Conservation (phyloP, 2,329 filamentous ascomycete species). For the Colletotrichum horii region DNA sequence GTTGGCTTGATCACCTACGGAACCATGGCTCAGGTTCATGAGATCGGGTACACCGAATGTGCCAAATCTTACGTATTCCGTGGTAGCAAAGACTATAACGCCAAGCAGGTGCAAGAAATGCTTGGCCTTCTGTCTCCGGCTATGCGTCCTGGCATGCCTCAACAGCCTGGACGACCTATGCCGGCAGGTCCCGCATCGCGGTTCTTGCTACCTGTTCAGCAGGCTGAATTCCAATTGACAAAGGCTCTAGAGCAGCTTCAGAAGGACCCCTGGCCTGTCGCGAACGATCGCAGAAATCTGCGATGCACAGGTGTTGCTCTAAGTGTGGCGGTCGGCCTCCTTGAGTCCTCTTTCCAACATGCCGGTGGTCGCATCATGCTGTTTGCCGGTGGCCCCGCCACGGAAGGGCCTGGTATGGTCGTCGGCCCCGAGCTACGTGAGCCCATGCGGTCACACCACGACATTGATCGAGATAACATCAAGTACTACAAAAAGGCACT, state of each 20-base stretch:
- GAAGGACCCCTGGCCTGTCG: slow-evolving; percentile 96
- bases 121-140: slow-evolving; percentile 79
- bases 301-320: slow-evolving; percentile 96
- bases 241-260: slow-evolving; percentile 95
- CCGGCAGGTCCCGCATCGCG: slow-evolving; percentile 83
- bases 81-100: slow-evolving; percentile 96
- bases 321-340: slow-evolving; percentile 88
- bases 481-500: slow-evolving; percentile 99
- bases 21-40: slow-evolving; percentile 97
- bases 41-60: slow-evolving; percentile 97
- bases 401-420: slow-evolving; percentile 95
- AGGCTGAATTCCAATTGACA: slow-evolving; percentile 96
- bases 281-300: slow-evolving; percentile 87
- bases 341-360: slow-evolving; percentile 96
- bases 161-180: slow-evolving; percentile 76
- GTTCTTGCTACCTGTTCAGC: slow-evolving; percentile 92
- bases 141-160: slow-evolving; percentile 75
- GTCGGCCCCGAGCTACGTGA: slow-evolving; percentile 95
- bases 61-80: slow-evolving; percentile 99
- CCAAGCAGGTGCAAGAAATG: slow-evolving; percentile 99
- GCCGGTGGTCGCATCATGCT: slow-evolving; percentile 95
- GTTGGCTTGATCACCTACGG: slow-evolving; percentile 88
- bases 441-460: slow-evolving; percentile 96
- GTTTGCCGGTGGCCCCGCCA: slow-evolving; percentile 92
- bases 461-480: slow-evolving; percentile 98